Conservation (phyloP, 495 filamentous ascomycete species). For the Bombardia bombarda region DNA sequence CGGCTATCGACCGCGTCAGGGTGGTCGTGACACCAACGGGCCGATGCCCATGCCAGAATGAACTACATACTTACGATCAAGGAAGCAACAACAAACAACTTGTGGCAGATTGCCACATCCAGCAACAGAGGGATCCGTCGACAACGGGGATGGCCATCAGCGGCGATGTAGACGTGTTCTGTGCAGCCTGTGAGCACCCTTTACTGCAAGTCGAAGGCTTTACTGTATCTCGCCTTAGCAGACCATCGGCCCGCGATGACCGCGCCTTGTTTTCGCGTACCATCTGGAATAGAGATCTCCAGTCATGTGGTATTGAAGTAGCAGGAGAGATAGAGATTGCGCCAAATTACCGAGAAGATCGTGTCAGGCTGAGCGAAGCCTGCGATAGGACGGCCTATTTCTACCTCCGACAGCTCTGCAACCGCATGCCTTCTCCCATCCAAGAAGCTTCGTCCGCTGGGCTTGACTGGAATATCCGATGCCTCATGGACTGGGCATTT, state of each 20-base stretch:
- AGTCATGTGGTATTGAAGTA: not conserved
- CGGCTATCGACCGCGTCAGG: conserved; percentile 8
- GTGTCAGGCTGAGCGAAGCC: not conserved
- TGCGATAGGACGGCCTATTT: conserved; percentile 2
- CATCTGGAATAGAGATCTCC: not conserved
- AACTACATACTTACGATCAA: not conserved
- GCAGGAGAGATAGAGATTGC: not conserved
- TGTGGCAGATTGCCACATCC: not conserved
- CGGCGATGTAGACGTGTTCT: conserved; percentile 1
- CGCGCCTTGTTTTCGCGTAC: not conserved
- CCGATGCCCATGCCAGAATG: not conserved
- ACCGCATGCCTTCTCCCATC: not conserved
- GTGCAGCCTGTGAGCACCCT: not conserved
- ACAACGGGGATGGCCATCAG: conserved; percentile 1
- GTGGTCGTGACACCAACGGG: conserved; percentile 6
- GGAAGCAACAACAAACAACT: not conserved
- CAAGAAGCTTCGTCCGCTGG: not conserved
- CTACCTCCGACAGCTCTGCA: conserved; percentile 2
- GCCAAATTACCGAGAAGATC: not conserved
- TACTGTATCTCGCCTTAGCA: not conserved
- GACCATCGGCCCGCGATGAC: not conserved
- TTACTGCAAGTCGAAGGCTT: not conserved
- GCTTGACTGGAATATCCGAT: not conserved
- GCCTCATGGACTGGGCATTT: not conserved
- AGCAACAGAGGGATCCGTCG: not conserved